Evolutionary conservation across 148 eudicot species (phyloP).

Genomic region (Talinum fruticosum): DNA sequence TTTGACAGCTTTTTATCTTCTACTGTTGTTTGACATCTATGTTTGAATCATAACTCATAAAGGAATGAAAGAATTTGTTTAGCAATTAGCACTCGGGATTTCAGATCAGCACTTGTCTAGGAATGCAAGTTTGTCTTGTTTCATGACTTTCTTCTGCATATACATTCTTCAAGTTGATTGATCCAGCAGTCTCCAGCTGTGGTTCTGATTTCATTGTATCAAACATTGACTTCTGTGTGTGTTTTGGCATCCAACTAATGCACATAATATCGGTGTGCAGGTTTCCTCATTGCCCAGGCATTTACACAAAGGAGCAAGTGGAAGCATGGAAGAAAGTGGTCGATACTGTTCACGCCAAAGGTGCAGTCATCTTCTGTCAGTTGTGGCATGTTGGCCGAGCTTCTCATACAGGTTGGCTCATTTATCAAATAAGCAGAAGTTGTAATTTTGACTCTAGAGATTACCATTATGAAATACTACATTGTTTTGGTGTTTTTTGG

Average conservation of each 20-base stretch:
- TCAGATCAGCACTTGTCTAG: not conserved
- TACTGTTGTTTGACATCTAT: too few relatives aligned
- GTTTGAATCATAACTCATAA: too few relatives aligned
- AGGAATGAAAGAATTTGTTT: not conserved
- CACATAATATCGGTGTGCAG: constrained; percentile 31
- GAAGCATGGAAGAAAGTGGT: constrained; percentile 90
- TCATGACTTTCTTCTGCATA: not conserved
- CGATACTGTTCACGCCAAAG: constrained; percentile 75
- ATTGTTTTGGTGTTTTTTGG: too few relatives aligned
- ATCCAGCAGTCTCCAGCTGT: not conserved
- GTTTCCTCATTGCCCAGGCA: constrained; percentile 90
- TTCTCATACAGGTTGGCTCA: constrained; percentile 65
- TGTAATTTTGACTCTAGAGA: not conserved
- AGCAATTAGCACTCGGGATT: not conserved
- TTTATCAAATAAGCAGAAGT: not conserved
- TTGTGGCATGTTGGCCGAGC: constrained; percentile 97
- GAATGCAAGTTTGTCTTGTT: not conserved
- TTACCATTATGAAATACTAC: not conserved
- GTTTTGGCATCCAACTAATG: not conserved
- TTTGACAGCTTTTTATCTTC: too few relatives aligned
- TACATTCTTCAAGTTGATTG: not conserved
- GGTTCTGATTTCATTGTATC: too few relatives aligned
- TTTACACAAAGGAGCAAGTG: constrained; percentile 71
- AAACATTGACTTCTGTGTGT: too few relatives aligned
- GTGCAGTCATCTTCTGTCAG: constrained; percentile 80